A percentile compares a stretch with the other conserved stretches of the same genome.
Conservation (phyloP, 345 rosid species). For the Eucalyptus cloeziana region DNA sequence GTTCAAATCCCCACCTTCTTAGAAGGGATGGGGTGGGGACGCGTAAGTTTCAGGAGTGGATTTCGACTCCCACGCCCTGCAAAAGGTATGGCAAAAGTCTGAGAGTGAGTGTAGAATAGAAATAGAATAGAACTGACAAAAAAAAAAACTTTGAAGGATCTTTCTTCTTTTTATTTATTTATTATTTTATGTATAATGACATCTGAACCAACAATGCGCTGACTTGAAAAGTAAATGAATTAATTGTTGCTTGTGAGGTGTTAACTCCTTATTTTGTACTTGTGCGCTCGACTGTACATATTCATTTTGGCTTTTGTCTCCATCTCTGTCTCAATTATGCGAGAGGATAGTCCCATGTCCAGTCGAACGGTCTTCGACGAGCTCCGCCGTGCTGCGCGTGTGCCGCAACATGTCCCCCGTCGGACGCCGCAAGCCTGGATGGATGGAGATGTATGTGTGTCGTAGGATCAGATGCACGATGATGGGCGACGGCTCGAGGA, state of each 20-base stretch:
- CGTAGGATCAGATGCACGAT: neutral
- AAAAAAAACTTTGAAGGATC: neutral
- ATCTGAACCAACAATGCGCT: neutral
- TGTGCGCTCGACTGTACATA: neutral
- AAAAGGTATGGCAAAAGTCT: too few relatives aligned
- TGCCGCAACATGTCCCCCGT: neutral
- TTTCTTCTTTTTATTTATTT: too few relatives aligned
- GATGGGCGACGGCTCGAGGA: neutral
- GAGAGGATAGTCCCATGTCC: neutral
- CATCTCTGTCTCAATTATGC: neutral
- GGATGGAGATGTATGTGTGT: neutral
- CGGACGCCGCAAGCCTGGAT: neutral
- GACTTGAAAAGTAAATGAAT: neutral
- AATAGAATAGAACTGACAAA: too few relatives aligned
- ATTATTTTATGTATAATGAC: neutral
- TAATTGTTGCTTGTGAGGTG: neutral
- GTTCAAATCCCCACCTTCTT: too few relatives aligned
- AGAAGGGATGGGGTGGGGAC: too few relatives aligned
- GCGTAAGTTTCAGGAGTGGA: too few relatives aligned
- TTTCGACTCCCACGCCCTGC: too few relatives aligned
- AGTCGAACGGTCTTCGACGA: too few relatives aligned
- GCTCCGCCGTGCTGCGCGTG: neutral
- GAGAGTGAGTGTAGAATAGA: too few relatives aligned
- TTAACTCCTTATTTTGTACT: rapidly evolving
- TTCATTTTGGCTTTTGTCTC: neutral